Base-by-base conservation (phyloP, 148 eudicot genomes). In the Gaultheria prostrata region DNA sequence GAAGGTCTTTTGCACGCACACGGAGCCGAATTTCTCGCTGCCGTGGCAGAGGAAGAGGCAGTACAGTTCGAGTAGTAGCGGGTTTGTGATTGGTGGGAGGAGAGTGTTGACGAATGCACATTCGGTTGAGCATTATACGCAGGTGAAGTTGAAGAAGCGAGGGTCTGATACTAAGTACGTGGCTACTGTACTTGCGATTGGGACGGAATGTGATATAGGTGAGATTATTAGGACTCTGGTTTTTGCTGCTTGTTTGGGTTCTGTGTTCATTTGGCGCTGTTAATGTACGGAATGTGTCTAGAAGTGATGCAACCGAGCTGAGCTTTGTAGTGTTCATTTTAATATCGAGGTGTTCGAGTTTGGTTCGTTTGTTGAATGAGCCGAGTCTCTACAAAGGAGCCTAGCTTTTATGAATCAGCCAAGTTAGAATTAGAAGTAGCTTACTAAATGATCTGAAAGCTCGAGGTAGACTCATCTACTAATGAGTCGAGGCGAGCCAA, bases 31-130 rank as follows among this genome's bases (percentile, higher is more conserved):
- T 82, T 95, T 91, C 90, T 95, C 98, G 63, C 81, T 90, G n/a
- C 97, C 98, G 49, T 95, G 98, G 98, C 98, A 95, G 91, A 89
- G 93, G 87, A 93, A 92, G 81, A 81, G 93, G 85, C 98, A 95
- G 90, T 89, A 88, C 50, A 95, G 95, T n/a, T 95, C 98, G 15
- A 92, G 94, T 24, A 95, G 98, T 51, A 93, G 92, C 76, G 98
- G 98, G 76, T 95, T 95, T 84, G 88, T 93, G 1, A 95, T 95
- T 65, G 89, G 82, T 1, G 97, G 92, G n/a, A 83, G 91, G 74
- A 92, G 98, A 87, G 91, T 95, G 63, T 73, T 95, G 88, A 95
- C 98, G 1, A 95, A 95, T 89, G 98, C 98, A 14, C 98, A 95
- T 61, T 95, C 97, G 3, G 98, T 95, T 56, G 97, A 91, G 85